Percentiles rank a stretch among this genome's conserved stretches.
These are phyloP conservation scores for Eucalyptus rudis DNA, from an alignment of 345 rosid species.

Conservation along the genomic window DNA sequence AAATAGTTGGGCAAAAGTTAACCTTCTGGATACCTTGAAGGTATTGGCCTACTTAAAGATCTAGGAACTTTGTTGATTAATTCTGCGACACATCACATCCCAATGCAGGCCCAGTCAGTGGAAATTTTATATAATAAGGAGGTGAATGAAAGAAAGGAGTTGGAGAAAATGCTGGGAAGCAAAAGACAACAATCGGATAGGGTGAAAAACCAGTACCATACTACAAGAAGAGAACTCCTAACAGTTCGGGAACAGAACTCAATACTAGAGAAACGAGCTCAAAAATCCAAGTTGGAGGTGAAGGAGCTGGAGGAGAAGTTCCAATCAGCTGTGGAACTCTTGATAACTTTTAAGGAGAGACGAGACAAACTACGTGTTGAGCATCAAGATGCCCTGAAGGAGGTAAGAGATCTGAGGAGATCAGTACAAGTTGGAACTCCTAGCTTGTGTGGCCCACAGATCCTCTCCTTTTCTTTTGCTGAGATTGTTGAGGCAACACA, in stretches of 20 bases:
- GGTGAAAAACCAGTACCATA: slow-evolving; percentile 26
- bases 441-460: slow-evolving; percentile 32
- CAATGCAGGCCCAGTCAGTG: slow-evolving; percentile 47
- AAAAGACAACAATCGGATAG: slow-evolving; percentile 36
- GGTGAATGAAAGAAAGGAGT: slow-evolving; percentile 43
- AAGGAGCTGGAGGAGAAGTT: slow-evolving; percentile 76
- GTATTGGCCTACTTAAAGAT: background rate
- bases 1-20: background rate
- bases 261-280: slow-evolving; percentile 31
- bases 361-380: slow-evolving; percentile 59
- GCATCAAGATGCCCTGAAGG: slow-evolving; percentile 32
- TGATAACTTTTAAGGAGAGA: slow-evolving; percentile 53
- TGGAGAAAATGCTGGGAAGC: slow-evolving; percentile 40
- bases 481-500: slow-evolving; percentile 76
- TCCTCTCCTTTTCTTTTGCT: slow-evolving; percentile 66
- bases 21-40: background rate
- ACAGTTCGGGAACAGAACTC: slow-evolving; percentile 36
- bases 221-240: slow-evolving; percentile 32
- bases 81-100: background rate
- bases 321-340: slow-evolving; percentile 64
- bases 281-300: slow-evolving; percentile 21
- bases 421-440: slow-evolving; percentile 15
- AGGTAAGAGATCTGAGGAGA: slow-evolving; percentile 25
- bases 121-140: slow-evolving; percentile 54
- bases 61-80: background rate